Evolutionary conservation across 345 rosid species (phyloP).

Genomic region (Arabis alpina): DNA sequence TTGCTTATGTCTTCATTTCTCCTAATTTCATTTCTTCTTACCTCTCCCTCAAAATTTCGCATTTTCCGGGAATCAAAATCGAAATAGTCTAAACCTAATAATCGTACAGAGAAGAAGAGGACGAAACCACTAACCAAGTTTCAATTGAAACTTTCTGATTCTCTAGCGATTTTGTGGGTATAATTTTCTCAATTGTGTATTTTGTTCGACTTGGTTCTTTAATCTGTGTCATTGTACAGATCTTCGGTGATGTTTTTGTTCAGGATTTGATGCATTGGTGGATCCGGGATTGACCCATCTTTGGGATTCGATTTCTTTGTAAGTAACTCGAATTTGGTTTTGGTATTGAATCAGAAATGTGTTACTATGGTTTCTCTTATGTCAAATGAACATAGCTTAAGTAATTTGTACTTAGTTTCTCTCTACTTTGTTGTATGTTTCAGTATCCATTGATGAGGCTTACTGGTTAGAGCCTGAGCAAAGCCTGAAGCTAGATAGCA

Average conservation of each 20-base stretch:
- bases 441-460: neutral
- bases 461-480: conserved; percentile 1
- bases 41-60: conserved; percentile 8
- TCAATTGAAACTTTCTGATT: too few species aligned
- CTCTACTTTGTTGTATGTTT: too few species aligned
- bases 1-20: conserved; percentile 27
- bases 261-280: conserved; percentile 18
- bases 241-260: neutral
- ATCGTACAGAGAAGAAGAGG: conserved; percentile 13
- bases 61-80: conserved; percentile 10
- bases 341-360: neutral
- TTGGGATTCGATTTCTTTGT: conserved; percentile 5
- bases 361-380: neutral
- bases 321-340: conserved; percentile 1
- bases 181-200: conserved; percentile 10
- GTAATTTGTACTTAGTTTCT: neutral
- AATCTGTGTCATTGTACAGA: conserved; percentile 24
- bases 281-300: conserved; percentile 24
- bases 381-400: conserved; percentile 5
- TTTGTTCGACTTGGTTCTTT: neutral
- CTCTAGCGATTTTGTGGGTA: conserved; percentile 28
- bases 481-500: conserved; percentile 31
- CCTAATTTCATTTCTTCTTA: neutral
- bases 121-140: too few species aligned
- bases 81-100: neutral